A percentile compares a stretch with the other conserved stretches of the same genome.
Evolutionary conservation across 2,329 filamentous ascomycete genomes (phyloP).

Genomic region (Diaporthe destruens): DNA sequence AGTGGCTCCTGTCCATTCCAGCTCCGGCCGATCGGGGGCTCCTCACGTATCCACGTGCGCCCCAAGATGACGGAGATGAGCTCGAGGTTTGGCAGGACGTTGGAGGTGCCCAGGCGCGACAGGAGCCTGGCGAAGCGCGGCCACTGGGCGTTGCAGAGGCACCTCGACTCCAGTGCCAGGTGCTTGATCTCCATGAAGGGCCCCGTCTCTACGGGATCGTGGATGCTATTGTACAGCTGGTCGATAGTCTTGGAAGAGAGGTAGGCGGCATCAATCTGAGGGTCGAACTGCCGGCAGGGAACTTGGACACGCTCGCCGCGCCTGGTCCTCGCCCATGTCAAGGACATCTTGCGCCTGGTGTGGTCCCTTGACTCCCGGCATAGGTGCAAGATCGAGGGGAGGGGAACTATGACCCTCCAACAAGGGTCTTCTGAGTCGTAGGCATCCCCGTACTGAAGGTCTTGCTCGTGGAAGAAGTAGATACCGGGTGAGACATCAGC

Average conservation of each 20-base stretch:
- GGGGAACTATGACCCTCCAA: slow-evolving; percentile 8
- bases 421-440: slow-evolving; percentile 2
- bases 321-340: slow-evolving; percentile 17
- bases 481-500: neutral
- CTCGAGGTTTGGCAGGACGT: slow-evolving; percentile 18
- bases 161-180: slow-evolving; percentile 22
- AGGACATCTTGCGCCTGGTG: neutral
- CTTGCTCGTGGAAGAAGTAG: slow-evolving; percentile 33
- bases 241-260: slow-evolving; percentile 21
- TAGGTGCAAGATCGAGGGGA: slow-evolving; percentile 1
- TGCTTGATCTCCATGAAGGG: slow-evolving; percentile 18
- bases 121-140: slow-evolving; percentile 29
- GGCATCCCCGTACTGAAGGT: slow-evolving; percentile 6
- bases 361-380: slow-evolving; percentile 9
- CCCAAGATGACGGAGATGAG: slow-evolving; percentile 28
- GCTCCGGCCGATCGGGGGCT: neutral
- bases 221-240: slow-evolving; percentile 32
- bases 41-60: slow-evolving; percentile 5
- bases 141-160: slow-evolving; percentile 21
- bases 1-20: slow-evolving; percentile 9
- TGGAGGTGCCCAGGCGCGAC: slow-evolving; percentile 8
- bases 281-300: slow-evolving; percentile 19
- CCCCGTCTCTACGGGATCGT: neutral
- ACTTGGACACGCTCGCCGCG: slow-evolving; percentile 1
- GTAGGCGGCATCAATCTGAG: slow-evolving; percentile 7